Percentiles rank a stretch among this genome's conserved stretches.
phyloP scores from a whole-genome alignment of 2,329 filamentous ascomycete genomes.

The Nothophaeocryptopus gaeumannii region DNA sequence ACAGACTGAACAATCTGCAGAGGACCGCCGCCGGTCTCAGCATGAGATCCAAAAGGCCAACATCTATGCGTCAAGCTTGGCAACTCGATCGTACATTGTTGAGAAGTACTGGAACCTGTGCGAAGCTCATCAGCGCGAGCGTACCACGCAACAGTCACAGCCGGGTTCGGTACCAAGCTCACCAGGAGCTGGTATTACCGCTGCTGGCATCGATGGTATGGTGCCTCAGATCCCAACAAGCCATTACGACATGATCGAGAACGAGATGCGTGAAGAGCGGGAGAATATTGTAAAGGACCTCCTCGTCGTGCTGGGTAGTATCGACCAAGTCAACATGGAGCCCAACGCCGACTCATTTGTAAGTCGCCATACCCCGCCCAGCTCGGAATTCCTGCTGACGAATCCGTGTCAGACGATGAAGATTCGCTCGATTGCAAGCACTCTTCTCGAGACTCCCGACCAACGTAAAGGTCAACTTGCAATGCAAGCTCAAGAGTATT shows the following conservation, averaged over 20 bases:
- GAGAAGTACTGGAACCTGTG: conserved; percentile 80
- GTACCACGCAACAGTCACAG: conserved; percentile 33
- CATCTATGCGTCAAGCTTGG: conserved; percentile 77
- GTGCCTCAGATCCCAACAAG: conserved; percentile 31
- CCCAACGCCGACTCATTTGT: conserved; percentile 64
- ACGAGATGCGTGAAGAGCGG: conserved; percentile 69
- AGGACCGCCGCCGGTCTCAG: conserved; percentile 55
- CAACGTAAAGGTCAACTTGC: conserved; percentile 52
- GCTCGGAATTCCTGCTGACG: conserved; percentile 2
- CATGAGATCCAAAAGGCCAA: conserved; percentile 92
- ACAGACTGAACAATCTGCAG: conserved; percentile 33
- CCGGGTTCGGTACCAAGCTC: conserved; percentile 39
- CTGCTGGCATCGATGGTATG: conserved; percentile 38
- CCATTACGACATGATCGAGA: conserved; percentile 51
- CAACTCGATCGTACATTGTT: conserved; percentile 78
- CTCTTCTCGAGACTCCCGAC: conserved; percentile 64
- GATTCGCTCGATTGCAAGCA: conserved; percentile 79
- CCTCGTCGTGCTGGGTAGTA: conserved; percentile 68
- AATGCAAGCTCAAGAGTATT: conserved; percentile 65
- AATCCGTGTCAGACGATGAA: conserved; percentile 63
- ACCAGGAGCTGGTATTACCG: conserved; percentile 33
- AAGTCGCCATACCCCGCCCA: conserved; percentile 36
- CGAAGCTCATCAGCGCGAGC: conserved; percentile 54
- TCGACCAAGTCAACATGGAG: conserved; percentile 83
- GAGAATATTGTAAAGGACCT: conserved; percentile 80